These are phyloP conservation scores for Aspergillus piperis DNA, from an alignment of 2,329 filamentous ascomycete genomes.

Conservation along the genomic window DNA sequence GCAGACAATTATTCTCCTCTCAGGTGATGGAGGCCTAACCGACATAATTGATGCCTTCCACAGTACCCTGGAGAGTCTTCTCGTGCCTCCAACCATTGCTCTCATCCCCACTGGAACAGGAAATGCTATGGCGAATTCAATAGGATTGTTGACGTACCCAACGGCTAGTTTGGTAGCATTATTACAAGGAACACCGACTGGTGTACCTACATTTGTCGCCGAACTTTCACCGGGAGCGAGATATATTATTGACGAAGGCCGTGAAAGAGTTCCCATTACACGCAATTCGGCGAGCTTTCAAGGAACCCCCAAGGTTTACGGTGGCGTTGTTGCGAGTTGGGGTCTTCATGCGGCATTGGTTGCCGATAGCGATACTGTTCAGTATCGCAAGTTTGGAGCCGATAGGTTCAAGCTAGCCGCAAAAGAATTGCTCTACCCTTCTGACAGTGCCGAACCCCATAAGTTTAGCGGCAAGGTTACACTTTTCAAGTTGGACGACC, in stretches of 20 bases:
- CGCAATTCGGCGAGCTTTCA: slow-evolving; percentile 22
- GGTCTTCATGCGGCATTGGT: slow-evolving; percentile 87
- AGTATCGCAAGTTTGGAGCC: slow-evolving; percentile 74
- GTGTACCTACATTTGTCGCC: slow-evolving; percentile 65
- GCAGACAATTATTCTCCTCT: slow-evolving; percentile 74
- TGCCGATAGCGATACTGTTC: slow-evolving; percentile 83
- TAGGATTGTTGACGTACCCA: slow-evolving; percentile 31
- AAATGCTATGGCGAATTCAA: slow-evolving; percentile 48
- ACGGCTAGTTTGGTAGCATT: slow-evolving; percentile 58
- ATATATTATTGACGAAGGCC: slow-evolving; percentile 46
- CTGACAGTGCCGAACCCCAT: slow-evolving; percentile 56
- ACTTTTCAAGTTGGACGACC: slow-evolving; percentile 34
- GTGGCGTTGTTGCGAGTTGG: slow-evolving; percentile 85
- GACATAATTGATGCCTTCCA: slow-evolving; percentile 74
- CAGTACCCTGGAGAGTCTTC: slow-evolving; percentile 21
- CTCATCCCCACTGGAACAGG: slow-evolving; percentile 57
- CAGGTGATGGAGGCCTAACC: slow-evolving; percentile 82
- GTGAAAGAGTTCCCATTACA: slow-evolving; percentile 41
- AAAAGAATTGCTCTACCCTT: slow-evolving; percentile 67
- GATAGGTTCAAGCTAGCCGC: slow-evolving; percentile 85
- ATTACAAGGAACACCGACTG: slow-evolving; percentile 56
- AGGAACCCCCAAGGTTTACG: slow-evolving; percentile 53
- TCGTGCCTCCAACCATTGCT: slow-evolving; percentile 57
- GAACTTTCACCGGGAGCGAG: slow-evolving; percentile 61
- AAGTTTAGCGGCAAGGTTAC: slow-evolving; percentile 58